Percentiles rank a stretch among this genome's conserved stretches.
Conservation (phyloP, 495 filamentous ascomycete genomes). For the Elaphomyces granulatus region DNA sequence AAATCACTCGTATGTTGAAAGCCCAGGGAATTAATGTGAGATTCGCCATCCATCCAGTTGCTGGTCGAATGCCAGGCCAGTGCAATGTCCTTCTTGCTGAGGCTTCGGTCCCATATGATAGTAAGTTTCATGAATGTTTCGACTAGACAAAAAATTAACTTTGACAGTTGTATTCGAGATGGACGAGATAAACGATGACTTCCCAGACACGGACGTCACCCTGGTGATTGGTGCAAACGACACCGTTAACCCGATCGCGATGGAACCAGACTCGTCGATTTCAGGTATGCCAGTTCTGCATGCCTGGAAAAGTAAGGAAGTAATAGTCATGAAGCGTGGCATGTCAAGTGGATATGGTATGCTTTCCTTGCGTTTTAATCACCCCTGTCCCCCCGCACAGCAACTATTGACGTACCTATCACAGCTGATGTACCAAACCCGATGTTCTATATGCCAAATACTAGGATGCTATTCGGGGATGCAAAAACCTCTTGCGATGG, state of each 20-base stretch:
- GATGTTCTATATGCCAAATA: slow-evolving; percentile 76
- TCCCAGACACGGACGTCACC: slow-evolving; percentile 65
- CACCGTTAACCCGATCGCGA: slow-evolving; percentile 70
- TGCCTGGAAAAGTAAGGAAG: slow-evolving; percentile 82
- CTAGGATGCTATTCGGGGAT: slow-evolving; percentile 76
- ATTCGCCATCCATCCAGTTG: slow-evolving; percentile 77
- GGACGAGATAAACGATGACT: slow-evolving; percentile 87
- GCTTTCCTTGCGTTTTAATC: no score
- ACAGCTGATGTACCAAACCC: slow-evolving; percentile 73
- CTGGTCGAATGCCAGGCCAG: slow-evolving; percentile 74
- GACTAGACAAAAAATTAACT: no score
- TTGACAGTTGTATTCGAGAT: slow-evolving; percentile 56
- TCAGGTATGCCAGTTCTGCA: slow-evolving; percentile 78
- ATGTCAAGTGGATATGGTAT: slow-evolving; percentile 69
- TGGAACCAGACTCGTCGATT: slow-evolving; percentile 64
- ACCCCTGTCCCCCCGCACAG: no score
- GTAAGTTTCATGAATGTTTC: no score
- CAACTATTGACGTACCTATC: slow-evolving; percentile 1
- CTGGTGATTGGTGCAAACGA: slow-evolving; percentile 79
- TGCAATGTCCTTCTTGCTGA: slow-evolving; percentile 76
- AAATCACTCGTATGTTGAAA: slow-evolving; percentile 57
- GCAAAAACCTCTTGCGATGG: slow-evolving; percentile 66
- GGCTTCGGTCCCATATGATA: slow-evolving; percentile 70
- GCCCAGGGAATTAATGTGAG: slow-evolving; percentile 57
- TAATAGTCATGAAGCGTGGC: slow-evolving; percentile 73